Base-by-base conservation (phyloP, 192 early-diverging fungal genomes). In the Umbelopsis ramanniana region DNA sequence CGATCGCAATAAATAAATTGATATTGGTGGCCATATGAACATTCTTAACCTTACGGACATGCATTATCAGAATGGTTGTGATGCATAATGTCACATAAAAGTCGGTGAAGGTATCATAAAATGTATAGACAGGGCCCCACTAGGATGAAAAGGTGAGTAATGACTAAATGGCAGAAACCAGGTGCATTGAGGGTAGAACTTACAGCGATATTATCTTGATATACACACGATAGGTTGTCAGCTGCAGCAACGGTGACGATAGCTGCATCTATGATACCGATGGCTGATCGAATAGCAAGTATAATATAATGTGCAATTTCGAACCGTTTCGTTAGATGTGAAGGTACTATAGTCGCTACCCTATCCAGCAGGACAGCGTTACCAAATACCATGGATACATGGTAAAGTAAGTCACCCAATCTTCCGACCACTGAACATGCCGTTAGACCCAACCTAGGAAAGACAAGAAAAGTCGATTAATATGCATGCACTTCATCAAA, bases 101-200 rank as follows among this genome's bases (percentile, higher is more conserved):
- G 66, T 77, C 76, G 10, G 73, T 77, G 4, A 66, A 17, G 35
- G 71, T 70, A 66, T 77, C 76, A 10, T 60, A 52, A 22, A 77
- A 66, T 29, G 76, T 77, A 48, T 77, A 77, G 0, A 77, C 47
- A 19, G 76, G 68, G 10, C 76, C 68, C 74, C 74, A 75, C 74
- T 75, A 52, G 33, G 11, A 19, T 50, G 19, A 15, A 52, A 66
- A 45, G 10, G 24, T 29, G 52, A 66, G 40, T 55, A 48, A 54
- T 52, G 6, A 50, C 3, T 6, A 0, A n/a, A 6, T 1, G 48
- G 15, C 48, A 8, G 6, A 5, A 5, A 1, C n/a, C 2, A 9
- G 17, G 9, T 6, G 6, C 48, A 50, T 50, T 6, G 48, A 21
- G n/a, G 48, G 17, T 17, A 21, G 48, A 1, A 57, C 76, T 73